Conservation (phyloP, 1,284 basidiomycete species). For the Afroboletus lepidellus region DNA sequence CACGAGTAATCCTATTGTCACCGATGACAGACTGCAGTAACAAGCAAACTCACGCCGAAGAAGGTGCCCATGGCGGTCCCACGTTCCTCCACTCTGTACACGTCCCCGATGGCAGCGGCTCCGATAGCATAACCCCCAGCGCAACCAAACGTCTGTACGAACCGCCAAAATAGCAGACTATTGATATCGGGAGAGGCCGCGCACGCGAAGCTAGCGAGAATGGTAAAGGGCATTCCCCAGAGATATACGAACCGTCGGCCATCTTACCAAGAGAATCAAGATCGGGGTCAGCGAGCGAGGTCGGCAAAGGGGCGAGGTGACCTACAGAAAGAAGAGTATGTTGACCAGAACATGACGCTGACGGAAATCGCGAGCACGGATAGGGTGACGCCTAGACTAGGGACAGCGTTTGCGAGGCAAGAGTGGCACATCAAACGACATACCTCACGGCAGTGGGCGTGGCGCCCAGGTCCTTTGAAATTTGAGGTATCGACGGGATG, state of each 20-base stretch:
- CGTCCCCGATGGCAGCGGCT: constrained; percentile 49
- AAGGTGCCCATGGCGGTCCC: constrained; percentile 50
- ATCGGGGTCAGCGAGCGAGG: background rate
- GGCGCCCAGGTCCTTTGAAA: constrained; percentile 41
- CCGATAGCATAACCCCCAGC: constrained; percentile 43
- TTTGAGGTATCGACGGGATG: constrained; percentile 47
- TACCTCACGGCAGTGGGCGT: constrained; percentile 41
- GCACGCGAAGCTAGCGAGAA: constrained; percentile 44
- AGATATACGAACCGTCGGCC: constrained; percentile 47
- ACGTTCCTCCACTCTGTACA: constrained; percentile 45
- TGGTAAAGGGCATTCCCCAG: constrained; percentile 44
- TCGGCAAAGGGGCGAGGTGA: constrained; percentile 1
- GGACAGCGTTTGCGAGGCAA: background rate
- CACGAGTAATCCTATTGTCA: background rate
- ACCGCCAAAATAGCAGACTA: constrained; percentile 44
- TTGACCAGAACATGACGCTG: constrained; percentile 30
- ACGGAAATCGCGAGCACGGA: constrained; percentile 26
- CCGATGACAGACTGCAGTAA: background rate
- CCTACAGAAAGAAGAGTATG: constrained; percentile 31
- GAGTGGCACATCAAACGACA: constrained; percentile 11
- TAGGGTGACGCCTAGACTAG: constrained; percentile 30
- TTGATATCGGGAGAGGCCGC: constrained; percentile 36
- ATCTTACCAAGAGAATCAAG: constrained; percentile 23
- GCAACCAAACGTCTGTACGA: constrained; percentile 47
- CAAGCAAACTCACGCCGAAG: constrained; percentile 36